Conservation (phyloP, 345 rosid genomes). For the Cardamine chenopodiifolia region DNA sequence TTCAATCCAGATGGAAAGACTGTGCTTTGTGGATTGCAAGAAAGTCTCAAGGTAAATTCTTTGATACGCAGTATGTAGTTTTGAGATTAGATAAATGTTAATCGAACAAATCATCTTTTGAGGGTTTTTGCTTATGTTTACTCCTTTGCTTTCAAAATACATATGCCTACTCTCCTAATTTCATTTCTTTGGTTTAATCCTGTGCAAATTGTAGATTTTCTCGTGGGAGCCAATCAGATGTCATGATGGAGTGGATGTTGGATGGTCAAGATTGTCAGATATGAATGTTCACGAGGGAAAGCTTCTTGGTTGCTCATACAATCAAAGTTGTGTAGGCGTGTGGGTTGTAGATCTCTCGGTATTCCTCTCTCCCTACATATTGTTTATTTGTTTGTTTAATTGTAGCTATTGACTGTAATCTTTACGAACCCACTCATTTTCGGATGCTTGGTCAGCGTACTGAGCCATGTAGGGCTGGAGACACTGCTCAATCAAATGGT, state of each 20-base stretch:
- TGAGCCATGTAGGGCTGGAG: conserved; percentile 72
- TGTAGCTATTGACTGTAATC: conserved; percentile 22
- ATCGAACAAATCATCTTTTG: conserved; percentile 4
- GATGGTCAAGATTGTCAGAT: conserved; percentile 97
- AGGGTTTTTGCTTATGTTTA: not conserved
- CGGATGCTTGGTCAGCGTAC: conserved; percentile 55
- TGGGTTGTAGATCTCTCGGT: conserved; percentile 99
- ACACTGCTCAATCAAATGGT: conserved; percentile 51
- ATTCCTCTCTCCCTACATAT: conserved; percentile 30
- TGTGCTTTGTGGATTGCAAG: conserved; percentile 92
- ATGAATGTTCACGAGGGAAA: conserved; percentile 95
- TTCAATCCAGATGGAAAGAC: conserved; percentile 96
- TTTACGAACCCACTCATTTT: conserved; percentile 28
- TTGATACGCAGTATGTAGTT: not conserved
- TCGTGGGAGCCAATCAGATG: conserved; percentile 97
- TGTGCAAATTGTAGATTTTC: conserved; percentile 60
- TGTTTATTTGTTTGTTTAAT: not conserved
- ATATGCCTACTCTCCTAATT: conserved; percentile 3
- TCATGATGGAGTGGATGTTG: conserved; percentile 93
- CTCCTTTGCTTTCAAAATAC: not conserved
- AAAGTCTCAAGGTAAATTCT: conserved; percentile 72
- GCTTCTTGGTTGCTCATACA: conserved; percentile 98
- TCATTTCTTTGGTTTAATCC: conserved; percentile 22
- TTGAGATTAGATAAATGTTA: not conserved
- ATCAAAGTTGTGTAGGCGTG: conserved; percentile 97